Evolutionary conservation across 164 flowering plant genomes (phyloP).

Genomic region (Tetracentron sinense): DNA sequence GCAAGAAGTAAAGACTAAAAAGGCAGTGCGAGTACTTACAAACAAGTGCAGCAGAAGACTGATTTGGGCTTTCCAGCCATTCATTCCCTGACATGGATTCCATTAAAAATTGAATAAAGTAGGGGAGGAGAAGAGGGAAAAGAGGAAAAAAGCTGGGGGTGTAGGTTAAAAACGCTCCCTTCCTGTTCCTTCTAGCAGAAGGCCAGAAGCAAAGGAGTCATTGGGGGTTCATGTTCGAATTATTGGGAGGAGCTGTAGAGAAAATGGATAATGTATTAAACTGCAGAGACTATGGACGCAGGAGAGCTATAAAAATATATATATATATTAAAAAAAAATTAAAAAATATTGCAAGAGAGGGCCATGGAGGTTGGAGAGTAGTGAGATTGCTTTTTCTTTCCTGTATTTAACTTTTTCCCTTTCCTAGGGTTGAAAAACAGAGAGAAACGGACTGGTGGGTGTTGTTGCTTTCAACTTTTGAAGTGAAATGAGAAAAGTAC

Average conservation of each 20-base stretch:
- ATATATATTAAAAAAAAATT: not conserved
- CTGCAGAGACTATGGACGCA: slow-evolving; percentile 10
- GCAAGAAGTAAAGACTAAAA: slow-evolving; percentile 1
- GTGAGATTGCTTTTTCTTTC: not conserved
- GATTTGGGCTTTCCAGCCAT: slow-evolving; percentile 43
- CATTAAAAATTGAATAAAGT: slow-evolving; percentile 29
- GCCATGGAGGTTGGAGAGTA: not conserved
- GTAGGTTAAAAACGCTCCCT: slow-evolving; percentile 13
- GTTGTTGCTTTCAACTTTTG: slow-evolving; percentile 47
- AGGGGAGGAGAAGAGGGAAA: slow-evolving; percentile 4
- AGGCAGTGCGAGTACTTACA: slow-evolving; percentile 25
- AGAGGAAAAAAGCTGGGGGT: slow-evolving; percentile 3
- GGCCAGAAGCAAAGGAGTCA: not conserved
- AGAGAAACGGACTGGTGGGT: slow-evolving; percentile 22
- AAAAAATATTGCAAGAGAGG: not conserved
- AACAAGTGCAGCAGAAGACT: slow-evolving; percentile 30
- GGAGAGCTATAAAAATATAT: not conserved
- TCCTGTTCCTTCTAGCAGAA: slow-evolving; percentile 6
- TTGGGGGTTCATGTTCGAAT: not conserved
- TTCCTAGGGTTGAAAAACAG: not conserved
- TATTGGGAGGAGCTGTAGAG: slow-evolving; percentile 7
- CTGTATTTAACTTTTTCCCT: not conserved
- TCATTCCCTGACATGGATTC: slow-evolving; percentile 57
- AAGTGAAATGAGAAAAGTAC: slow-evolving; percentile 22
- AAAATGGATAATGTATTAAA: slow-evolving; percentile 5